Base-by-base conservation (phyloP, 1,139 yeast genomes). In the Spencermartinsiella ligniputridi region DNA sequence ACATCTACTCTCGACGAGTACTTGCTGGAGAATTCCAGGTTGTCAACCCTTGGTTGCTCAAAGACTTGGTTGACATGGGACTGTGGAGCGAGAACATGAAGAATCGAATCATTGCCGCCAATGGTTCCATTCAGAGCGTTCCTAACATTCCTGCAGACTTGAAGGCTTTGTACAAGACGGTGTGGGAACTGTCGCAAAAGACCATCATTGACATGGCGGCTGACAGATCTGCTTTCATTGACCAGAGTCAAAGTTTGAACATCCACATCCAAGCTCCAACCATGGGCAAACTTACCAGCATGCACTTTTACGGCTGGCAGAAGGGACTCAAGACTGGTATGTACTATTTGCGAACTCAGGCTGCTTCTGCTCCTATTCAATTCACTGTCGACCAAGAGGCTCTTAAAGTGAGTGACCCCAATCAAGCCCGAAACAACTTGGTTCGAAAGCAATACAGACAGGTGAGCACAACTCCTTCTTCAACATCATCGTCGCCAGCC, bases 221-320 rank as follows among this genome's bases (percentile, higher is more conserved):
- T 37, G 97, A 89, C 62, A 78, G 98, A 60, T 85, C 92, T 38
- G 88, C 95, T 22, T 92, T 79, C 68, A 83, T 92, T 61, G 98
- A 92, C 67, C 98, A 92, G 68, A 86, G 94, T 52, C 97, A 92
- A 70, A 81, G 94, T 45, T 72, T 92, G 76, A 92, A 90, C 67
- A 80, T 90, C 56, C 85, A 86, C 70, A 74, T 90, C 66, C 81
- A 78, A 63, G 79, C 82, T 46, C 97, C 97, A 41, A 86, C 97
- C 1, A 81, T 86, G 81, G 95, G 95, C 51, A 90, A 90, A 66
- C 75, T 92, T 54, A 90, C 97, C n/a, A 79, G 90, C 58, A 90
- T 90, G 94, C 97, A 92, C 67, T 92, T 92, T 71, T 88, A 90
- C 64, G 96, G 96, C 37, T 92, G 97, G 97, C 83, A 83, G 68